Evolutionary conservation across 2,329 filamentous ascomycete species (phyloP), one percentile per base, ranked within the genome.

Genomic region (Hymenoscyphus fraxineus): DNA sequence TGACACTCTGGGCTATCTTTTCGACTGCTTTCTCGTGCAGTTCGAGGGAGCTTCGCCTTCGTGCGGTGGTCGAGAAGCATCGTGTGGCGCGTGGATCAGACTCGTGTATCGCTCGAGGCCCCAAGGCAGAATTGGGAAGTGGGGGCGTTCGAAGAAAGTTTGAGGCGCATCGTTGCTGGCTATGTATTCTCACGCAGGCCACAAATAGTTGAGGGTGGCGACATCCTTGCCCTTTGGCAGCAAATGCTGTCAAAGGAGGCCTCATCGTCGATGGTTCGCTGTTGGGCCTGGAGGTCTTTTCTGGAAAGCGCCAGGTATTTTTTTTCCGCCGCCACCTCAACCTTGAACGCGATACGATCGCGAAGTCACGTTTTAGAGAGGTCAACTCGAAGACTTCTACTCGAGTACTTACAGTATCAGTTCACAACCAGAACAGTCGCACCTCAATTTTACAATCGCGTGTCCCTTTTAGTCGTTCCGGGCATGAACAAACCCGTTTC

Each of bases 1-100:
- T 74, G 41, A 85, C 78, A 61, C 75, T 77, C 4, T 76, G 73
- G 6, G 82, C 78, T 39, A 85, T 80, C 56, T 72, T 69, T 38
- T 78, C 71, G 32, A 85, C 81, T 27, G 77, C 75, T 62, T 75
- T 72, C 62, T 78, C 73, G 69, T 84, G 70, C 72, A 76, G 62
- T 22, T 70, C 68, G 59, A 73, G 72, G 19, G 63, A 47, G 51
- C 44, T 47, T 38, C 39, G 51, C 3, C 13, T 32, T 31, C 44
- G 16, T 22, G 38, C 22, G 9, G 54, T 65, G 15, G 38, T 65
- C 1, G 63, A 66, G 13, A 63, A 63, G n/a, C 31, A 22, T 38
- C 62, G 62, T n/a, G 41, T 56, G n/a, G 57, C 10, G 38, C 22
- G 58, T 31, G 47, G 35, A 35, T 35, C 35, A 35, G 9, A 35